phyloP scores from a whole-genome alignment of 2,329 filamentous ascomycete species.

The Fusarium agapanthi region DNA sequence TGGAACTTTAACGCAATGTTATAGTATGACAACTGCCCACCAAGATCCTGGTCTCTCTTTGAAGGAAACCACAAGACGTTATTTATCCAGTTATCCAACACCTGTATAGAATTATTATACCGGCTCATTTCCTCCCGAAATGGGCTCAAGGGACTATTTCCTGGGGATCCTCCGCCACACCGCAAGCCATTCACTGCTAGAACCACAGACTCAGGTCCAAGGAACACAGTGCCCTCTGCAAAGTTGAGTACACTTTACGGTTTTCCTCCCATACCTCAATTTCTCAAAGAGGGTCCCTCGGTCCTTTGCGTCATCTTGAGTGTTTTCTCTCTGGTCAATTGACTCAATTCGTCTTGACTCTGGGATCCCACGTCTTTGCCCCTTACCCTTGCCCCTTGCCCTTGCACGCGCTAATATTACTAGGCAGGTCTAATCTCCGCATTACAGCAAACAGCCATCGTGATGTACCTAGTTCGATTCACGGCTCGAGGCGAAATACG shows the following conservation, averaged over 20 bases:
- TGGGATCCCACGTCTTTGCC: conserved; percentile 18
- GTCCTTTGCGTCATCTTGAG: conserved; percentile 27
- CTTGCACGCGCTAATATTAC: conserved; percentile 30
- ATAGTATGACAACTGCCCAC: conserved; percentile 10
- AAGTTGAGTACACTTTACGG: neutral
- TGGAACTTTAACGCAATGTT: conserved; percentile 20
- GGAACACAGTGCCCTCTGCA: neutral
- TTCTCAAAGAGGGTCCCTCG: conserved; percentile 1
- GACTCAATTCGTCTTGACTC: neutral
- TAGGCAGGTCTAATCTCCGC: conserved; percentile 38
- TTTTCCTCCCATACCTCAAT: neutral
- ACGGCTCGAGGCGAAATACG: conserved; percentile 6
- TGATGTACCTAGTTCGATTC: conserved; percentile 22
- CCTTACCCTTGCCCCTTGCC: conserved; percentile 34
- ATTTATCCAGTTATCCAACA: neutral
- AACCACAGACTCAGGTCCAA: conserved; percentile 3
- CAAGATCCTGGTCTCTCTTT: neutral
- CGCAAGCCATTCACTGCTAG: conserved; percentile 10
- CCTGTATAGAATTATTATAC: neutral
- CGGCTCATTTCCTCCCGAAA: conserved; percentile 18
- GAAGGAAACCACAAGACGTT: conserved; percentile 1
- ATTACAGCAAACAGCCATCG: conserved; percentile 27
- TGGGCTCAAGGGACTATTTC: neutral
- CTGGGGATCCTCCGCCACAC: conserved; percentile 16
- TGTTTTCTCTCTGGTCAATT: conserved; percentile 1